Evolutionary conservation across 768 basidiomycete genomes (phyloP).

Genomic region (Tricholoma terreum): DNA sequence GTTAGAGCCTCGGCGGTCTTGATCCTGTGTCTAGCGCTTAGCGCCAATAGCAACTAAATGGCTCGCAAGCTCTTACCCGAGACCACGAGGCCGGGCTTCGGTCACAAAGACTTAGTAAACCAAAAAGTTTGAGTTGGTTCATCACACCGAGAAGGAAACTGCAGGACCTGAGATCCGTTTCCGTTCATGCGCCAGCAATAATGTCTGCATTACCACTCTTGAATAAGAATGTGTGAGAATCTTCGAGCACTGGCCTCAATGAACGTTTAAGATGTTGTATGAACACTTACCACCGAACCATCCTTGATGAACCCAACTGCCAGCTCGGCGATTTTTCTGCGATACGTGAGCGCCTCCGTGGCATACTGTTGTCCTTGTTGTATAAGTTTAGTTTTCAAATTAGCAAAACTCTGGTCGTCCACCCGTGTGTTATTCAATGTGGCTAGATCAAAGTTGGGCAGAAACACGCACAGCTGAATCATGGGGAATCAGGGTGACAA

Average conservation of each 20-base stretch:
- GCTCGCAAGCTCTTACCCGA: slow-evolving; percentile 58
- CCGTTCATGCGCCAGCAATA: slow-evolving; percentile 83
- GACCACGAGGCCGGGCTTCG: slow-evolving; percentile 86
- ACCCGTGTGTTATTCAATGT: slow-evolving; percentile 10
- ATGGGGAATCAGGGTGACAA: slow-evolving; percentile 81
- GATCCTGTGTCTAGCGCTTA: slow-evolving; percentile 47
- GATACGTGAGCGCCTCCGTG: slow-evolving; percentile 76
- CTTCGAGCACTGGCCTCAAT: slow-evolving; percentile 37
- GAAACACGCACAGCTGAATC: slow-evolving; percentile 64
- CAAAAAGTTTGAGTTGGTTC: slow-evolving; percentile 10
- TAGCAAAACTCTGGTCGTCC: slow-evolving; percentile 65
- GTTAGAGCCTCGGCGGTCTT: slow-evolving; percentile 88
- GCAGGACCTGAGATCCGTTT: slow-evolving; percentile 79
- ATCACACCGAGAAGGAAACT: slow-evolving; percentile 16
- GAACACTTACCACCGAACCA: slow-evolving; percentile 70
- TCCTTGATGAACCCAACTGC: slow-evolving; percentile 94
- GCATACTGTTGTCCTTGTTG: slow-evolving; percentile 78
- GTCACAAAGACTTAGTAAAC: slow-evolving; percentile 80
- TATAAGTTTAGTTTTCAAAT: slow-evolving; percentile 81
- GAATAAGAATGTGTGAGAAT: slow-evolving; percentile 98
- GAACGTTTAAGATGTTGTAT: not conserved
- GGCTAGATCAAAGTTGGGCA: slow-evolving; percentile 9
- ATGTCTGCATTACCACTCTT: slow-evolving; percentile 89
- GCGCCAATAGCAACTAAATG: slow-evolving; percentile 12
- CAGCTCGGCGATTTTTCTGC: slow-evolving; percentile 84